Evolutionary conservation across 805 yeast species (phyloP).

Genomic region (Sugiyamaella boreocaroliniensis): DNA sequence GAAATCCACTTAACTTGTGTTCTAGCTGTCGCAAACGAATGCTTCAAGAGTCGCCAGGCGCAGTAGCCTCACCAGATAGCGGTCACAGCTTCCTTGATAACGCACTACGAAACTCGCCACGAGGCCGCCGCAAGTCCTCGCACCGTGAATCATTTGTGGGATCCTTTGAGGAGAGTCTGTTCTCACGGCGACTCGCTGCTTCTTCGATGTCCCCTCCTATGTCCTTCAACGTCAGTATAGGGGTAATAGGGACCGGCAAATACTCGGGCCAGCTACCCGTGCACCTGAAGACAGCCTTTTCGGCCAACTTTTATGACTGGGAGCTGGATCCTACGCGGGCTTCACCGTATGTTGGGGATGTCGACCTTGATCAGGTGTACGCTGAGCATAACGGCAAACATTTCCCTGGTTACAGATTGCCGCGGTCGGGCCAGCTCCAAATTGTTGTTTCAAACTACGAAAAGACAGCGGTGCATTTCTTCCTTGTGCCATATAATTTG

Average conservation of each 20-base stretch:
- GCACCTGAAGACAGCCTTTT: conserved; percentile 23
- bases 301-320: conserved; percentile 29
- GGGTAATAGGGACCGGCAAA: conserved; percentile 26
- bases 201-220: conserved; percentile 25
- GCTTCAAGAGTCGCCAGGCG: background rate
- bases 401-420: conserved; percentile 28
- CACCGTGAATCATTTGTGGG: conserved; percentile 26
- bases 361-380: conserved; percentile 15
- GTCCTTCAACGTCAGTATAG: conserved; percentile 21
- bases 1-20: background rate
- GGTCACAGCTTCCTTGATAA: background rate
- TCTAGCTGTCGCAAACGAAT: conserved; percentile 2
- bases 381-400: conserved; percentile 1
- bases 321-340: conserved; percentile 11
- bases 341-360: conserved; percentile 26
- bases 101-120: background rate
- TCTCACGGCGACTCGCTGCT: conserved; percentile 27
- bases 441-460: conserved; percentile 29
- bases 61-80: conserved; percentile 1
- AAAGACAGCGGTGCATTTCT: conserved; percentile 28
- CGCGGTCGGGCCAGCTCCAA: conserved; percentile 30
- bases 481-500: conserved; percentile 31
- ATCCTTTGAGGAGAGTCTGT: conserved; percentile 30
- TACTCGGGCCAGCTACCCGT: conserved; percentile 22
- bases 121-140: conserved; percentile 14